Evolutionary conservation across 331 rosid species (phyloP), one percentile per base, ranked within the genome.

Genomic region (Quercus phellos): DNA sequence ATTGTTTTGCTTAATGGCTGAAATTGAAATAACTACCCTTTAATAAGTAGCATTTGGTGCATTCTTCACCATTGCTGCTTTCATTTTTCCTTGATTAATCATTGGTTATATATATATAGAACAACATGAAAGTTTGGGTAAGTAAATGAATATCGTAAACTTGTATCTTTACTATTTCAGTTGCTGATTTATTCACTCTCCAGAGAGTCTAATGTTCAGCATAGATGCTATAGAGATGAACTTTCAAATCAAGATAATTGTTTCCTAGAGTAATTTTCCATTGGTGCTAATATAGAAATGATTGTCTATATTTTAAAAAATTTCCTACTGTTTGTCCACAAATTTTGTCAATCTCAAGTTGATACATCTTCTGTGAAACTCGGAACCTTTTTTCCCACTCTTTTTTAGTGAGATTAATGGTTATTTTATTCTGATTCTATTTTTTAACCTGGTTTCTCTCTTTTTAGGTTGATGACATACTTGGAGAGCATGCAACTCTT

Each of bases 401-500:
- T 32, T 7, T 32, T 0, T 2, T 3, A 30, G 21, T 17, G 70
- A 16, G 50, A 30, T 58, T 29, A 35, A 70, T 24, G 27, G 43
- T 46, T 70, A 67, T 68, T 61, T 3, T 1, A 53, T 79, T 59
- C 21, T 16, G 26, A 16, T 77, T 51, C 64, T 54, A 3, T 32
- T 58, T 38, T 56, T 10, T 46, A 2, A 53, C 51, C 73, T 17
- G 34, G 17, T 19, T 81, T 76, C 43, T 55, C 68, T 77, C 67
- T 74, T 46, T 84, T 80, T 81, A 94, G 97, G 74, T 92, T 76
- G 90, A 90, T 79, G 97, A 89, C 35, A 71, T 92, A 59, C 96
- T 94, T 74, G 97, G 97, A 67, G 90, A 89, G 85, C 86, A 89
- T 87, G 97, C 99, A 64, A 79, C 89, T 72, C 78, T 92, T 78